Percentiles rank a stretch among this genome's conserved stretches.
These are phyloP conservation scores for Oryza nivara DNA, from an alignment of 176 grass and related monocot genomes.

Conservation along the genomic window DNA sequence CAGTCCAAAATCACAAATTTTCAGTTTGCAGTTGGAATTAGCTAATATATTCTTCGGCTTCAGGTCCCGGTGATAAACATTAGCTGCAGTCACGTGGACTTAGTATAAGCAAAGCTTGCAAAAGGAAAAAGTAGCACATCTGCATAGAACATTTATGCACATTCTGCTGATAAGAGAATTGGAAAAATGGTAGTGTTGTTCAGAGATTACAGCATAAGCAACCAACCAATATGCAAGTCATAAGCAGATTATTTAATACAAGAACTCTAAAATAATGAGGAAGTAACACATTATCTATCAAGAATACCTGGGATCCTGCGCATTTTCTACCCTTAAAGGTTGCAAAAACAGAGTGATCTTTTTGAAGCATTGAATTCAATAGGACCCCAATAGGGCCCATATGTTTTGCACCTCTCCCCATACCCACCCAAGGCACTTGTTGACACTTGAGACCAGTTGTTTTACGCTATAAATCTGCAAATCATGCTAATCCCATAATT, in stretches of 20 bases:
- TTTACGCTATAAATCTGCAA: neutral
- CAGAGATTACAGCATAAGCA: slow-evolving; percentile 17
- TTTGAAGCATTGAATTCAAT: slow-evolving; percentile 1
- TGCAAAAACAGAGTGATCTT: neutral
- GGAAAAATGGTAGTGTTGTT: neutral
- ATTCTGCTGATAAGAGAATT: neutral
- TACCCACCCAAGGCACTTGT: neutral
- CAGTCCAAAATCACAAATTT: slow-evolving; percentile 99
- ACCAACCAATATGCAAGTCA: slow-evolving; percentile 11
- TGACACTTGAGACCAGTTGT: neutral
- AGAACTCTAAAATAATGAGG: neutral
- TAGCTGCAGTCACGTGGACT: slow-evolving; percentile 65
- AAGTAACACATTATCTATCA: neutral
- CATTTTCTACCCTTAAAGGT: neutral
- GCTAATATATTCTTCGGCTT: slow-evolving; percentile 99
- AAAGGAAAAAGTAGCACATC: neutral
- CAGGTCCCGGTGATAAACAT: slow-evolving; percentile 95
- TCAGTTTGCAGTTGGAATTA: slow-evolving; percentile 97
- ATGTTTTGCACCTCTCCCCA: neutral
- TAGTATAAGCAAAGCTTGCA: slow-evolving; percentile 43
- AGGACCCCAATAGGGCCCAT: neutral
- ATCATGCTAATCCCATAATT: neutral
- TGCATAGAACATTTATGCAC: slow-evolving; percentile 6
- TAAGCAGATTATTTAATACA: slow-evolving; percentile 16
- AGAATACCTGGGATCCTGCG: neutral